These are phyloP conservation scores for Venturia carpophila DNA, from an alignment of 2,329 filamentous ascomycete species.

Conservation along the genomic window DNA sequence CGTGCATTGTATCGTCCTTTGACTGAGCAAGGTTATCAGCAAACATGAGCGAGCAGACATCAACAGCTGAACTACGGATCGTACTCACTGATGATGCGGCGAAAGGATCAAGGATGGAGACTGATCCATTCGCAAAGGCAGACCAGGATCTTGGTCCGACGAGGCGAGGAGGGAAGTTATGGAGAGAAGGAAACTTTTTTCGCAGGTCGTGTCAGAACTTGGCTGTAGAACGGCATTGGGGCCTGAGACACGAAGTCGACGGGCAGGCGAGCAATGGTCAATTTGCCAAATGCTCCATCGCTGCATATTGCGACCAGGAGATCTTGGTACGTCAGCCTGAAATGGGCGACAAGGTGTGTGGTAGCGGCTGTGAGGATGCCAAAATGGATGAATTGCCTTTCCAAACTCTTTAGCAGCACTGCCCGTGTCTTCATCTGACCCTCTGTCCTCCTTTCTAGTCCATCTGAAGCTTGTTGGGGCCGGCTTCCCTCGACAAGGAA, in stretches of 20 bases:
- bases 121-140: constrained; percentile 46
- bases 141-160: constrained; percentile 49
- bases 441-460: constrained; percentile 23
- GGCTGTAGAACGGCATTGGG: constrained; percentile 38
- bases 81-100: constrained; percentile 6
- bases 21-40: background rate
- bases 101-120: constrained; percentile 51
- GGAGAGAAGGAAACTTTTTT: constrained; percentile 48
- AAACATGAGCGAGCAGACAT: constrained; percentile 20
- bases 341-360: no score
- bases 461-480: constrained; percentile 27
- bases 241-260: constrained; percentile 29
- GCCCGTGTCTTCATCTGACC: constrained; percentile 21
- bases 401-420: constrained; percentile 4
- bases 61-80: constrained; percentile 7
- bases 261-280: constrained; percentile 30
- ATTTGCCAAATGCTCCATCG: constrained; percentile 33
- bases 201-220: constrained; percentile 43
- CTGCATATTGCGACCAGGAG: constrained; percentile 36
- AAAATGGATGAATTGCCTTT: no score
- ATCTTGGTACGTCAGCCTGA: constrained; percentile 25
- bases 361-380: no score
- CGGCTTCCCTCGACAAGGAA: constrained; percentile 45
- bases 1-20: background rate
- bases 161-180: constrained; percentile 43